Evolutionary conservation across 1,139 yeast species (phyloP).

Genomic region (Hemisphaericaspora lyxosophila): DNA sequence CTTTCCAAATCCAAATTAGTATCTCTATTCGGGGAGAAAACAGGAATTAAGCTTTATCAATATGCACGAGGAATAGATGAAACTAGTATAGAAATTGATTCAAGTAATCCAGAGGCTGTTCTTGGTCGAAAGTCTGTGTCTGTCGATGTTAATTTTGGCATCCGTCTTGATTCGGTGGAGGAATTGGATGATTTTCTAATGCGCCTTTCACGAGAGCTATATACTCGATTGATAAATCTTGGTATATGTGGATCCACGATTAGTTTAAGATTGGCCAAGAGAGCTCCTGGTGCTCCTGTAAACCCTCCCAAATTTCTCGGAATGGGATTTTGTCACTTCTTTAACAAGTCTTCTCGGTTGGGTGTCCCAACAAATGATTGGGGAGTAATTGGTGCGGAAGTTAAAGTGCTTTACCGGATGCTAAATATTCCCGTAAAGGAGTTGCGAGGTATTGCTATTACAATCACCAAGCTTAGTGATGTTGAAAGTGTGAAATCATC

Average conservation of each 20-base stretch:
- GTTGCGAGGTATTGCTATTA: slow-evolving; percentile 76
- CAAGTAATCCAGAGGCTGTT: slow-evolving; percentile 42
- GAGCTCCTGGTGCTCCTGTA: slow-evolving; percentile 66
- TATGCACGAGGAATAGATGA: slow-evolving; percentile 69
- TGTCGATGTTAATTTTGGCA: slow-evolving; percentile 90
- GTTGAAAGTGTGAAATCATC: slow-evolving; percentile 27
- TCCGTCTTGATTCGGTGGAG: slow-evolving; percentile 58
- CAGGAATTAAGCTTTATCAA: slow-evolving; percentile 62
- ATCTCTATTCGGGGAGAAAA: slow-evolving; percentile 60
- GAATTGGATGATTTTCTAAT: slow-evolving; percentile 67
- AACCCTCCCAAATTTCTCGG: slow-evolving; percentile 81
- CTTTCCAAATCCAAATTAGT: slow-evolving; percentile 40
- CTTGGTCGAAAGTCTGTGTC: slow-evolving; percentile 72
- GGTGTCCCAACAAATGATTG: slow-evolving; percentile 64
- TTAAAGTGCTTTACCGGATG: slow-evolving; percentile 55
- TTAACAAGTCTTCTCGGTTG: slow-evolving; percentile 58
- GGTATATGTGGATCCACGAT: slow-evolving; percentile 56
- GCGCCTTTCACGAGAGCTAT: slow-evolving; percentile 59
- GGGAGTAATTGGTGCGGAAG: slow-evolving; percentile 61
- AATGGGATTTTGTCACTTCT: slow-evolving; percentile 72
- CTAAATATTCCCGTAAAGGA: slow-evolving; percentile 64
- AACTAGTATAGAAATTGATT: slow-evolving; percentile 52
- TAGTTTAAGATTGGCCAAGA: slow-evolving; percentile 62
- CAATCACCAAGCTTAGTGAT: slow-evolving; percentile 54
- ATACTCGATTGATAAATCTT: slow-evolving; percentile 48